Conservation (phyloP, 306 rosid genomes). For the Macrotyloma uniflorum region DNA sequence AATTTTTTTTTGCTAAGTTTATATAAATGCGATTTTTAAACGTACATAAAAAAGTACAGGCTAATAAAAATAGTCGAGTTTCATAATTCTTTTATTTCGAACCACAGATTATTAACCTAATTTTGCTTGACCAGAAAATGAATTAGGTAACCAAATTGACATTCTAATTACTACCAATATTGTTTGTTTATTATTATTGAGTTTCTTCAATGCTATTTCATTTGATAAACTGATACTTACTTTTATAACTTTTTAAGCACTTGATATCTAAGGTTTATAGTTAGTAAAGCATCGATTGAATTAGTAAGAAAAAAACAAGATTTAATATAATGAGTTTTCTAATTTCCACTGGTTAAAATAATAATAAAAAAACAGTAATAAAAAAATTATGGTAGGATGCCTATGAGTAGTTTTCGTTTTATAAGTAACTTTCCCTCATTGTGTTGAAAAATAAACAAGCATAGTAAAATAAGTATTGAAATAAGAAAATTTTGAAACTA, state of each 20-base stretch:
- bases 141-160: not conserved
- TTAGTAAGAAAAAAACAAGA: no score
- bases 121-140: not conserved
- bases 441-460: no score
- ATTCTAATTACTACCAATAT: not conserved
- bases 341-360: not conserved
- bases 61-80: not conserved
- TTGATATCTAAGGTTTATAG: no score
- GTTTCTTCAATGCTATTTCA: no score
- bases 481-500: not conserved
- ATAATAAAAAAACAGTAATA: no score
- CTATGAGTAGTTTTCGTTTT: not conserved
- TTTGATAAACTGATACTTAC: no score
- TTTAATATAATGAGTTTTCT: not conserved
- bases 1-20: no score
- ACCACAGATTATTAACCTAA: not conserved
- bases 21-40: no score
- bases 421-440: not conserved
- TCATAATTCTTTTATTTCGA: not conserved
- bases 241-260: not conserved
- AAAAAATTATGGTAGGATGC: no score
- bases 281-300: no score
- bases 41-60: no score
- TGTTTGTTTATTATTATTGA: no score
- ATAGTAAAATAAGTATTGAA: not conserved